Conservation (phyloP, 2,329 filamentous ascomycete genomes). For the Talaromyces sp. region DNA sequence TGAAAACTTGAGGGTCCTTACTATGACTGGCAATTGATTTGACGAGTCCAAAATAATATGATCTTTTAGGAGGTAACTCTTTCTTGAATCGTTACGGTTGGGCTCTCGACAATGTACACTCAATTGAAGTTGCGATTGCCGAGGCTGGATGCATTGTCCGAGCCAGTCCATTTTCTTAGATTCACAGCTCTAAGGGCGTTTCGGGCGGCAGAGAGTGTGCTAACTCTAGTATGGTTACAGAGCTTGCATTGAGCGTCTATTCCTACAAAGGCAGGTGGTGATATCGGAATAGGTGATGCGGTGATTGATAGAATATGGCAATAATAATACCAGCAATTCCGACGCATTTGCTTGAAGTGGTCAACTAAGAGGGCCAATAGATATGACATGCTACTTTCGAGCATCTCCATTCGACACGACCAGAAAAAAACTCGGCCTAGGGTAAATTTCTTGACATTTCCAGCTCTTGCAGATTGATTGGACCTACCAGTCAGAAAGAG, state of each 20-base stretch:
- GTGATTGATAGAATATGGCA: neutral
- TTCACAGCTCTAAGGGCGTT: too few relatives aligned
- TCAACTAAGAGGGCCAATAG: neutral
- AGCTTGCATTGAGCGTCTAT: neutral
- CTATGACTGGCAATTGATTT: neutral
- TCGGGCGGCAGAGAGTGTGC: neutral
- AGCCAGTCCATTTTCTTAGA: too few relatives aligned
- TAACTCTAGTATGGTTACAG: neutral
- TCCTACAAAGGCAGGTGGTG: neutral
- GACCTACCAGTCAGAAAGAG: neutral
- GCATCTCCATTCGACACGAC: neutral
- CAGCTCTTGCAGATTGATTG: neutral
- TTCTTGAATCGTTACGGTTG: neutral
- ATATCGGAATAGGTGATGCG: neutral
- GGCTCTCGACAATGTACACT: neutral
- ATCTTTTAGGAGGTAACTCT: neutral
- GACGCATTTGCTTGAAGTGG: neutral
- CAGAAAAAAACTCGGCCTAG: too few relatives aligned
- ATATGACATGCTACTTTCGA: neutral
- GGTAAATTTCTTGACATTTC: too few relatives aligned
- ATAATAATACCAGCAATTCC: neutral
- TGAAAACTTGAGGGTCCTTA: neutral
- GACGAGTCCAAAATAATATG: neutral
- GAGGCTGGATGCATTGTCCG: neutral
- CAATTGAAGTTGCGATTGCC: neutral